Evolutionary conservation across 495 filamentous ascomycete genomes (phyloP).

Genomic region (Penicillium manginii): DNA sequence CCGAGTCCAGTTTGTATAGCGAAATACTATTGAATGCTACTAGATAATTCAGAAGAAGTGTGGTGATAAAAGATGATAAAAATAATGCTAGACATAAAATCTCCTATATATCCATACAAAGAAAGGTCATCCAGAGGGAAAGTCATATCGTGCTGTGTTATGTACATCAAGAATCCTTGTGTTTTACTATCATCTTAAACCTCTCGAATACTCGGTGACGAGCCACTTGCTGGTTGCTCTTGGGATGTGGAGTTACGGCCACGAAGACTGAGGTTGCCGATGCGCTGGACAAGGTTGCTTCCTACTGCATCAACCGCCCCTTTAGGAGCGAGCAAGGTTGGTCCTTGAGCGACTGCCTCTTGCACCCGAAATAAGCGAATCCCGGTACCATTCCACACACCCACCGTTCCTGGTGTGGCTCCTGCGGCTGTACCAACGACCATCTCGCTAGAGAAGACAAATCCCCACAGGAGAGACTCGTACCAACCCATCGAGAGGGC

Average conservation of each 20-base stretch:
- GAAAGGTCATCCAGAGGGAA: slow-evolving; percentile 12
- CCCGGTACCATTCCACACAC: slow-evolving; percentile 90
- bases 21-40: background rate
- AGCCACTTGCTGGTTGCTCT: slow-evolving; percentile 31
- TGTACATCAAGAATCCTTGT: slow-evolving; percentile 20
- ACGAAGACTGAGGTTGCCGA: slow-evolving; percentile 73
- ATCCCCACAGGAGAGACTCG: slow-evolving; percentile 92
- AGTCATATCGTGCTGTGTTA: slow-evolving; percentile 19
- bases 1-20: too few species aligned
- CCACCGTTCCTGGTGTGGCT: slow-evolving; percentile 72
- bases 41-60: background rate
- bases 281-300: slow-evolving; percentile 83
- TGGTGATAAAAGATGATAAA: background rate
- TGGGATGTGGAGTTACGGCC: slow-evolving; percentile 41
- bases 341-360: slow-evolving; percentile 76
- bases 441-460: slow-evolving; percentile 90
- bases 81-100: too few species aligned
- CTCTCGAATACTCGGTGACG: slow-evolving; percentile 43
- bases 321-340: slow-evolving; percentile 78
- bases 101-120: slow-evolving; percentile 2
- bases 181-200: slow-evolving; percentile 26
- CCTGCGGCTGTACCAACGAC: slow-evolving; percentile 65
- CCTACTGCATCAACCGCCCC: slow-evolving; percentile 97
- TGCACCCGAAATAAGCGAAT: slow-evolving; percentile 92
- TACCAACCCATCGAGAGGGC: slow-evolving; percentile 94